Evolutionary conservation across 176 grass and related monocot species (phyloP).

Genomic region (Saccharum officinarum): DNA sequence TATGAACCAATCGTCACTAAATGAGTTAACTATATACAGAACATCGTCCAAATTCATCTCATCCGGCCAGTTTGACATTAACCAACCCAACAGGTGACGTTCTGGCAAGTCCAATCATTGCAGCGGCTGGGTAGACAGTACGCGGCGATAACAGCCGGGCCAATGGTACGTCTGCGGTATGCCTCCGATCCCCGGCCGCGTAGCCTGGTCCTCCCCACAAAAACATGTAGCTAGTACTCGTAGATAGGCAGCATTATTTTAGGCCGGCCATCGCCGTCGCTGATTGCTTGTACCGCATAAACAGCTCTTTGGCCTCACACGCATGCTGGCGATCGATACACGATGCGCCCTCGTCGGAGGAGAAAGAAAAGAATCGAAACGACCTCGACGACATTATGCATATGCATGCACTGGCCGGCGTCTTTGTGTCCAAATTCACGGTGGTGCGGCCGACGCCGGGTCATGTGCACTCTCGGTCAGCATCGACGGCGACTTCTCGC

Average conservation of each 20-base stretch:
- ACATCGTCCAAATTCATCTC: neutral
- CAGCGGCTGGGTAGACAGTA: neutral
- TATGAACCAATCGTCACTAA: neutral
- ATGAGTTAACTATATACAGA: neutral
- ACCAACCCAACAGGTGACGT: neutral
- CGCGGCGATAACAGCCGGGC: slow-evolving; percentile 34
- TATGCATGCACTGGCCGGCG: too few relatives aligned
- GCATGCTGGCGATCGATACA: neutral
- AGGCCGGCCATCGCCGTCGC: slow-evolving; percentile 13
- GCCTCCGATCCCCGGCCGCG: too few relatives aligned
- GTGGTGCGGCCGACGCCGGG: neutral
- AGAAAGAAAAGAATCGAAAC: neutral
- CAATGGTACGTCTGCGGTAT: neutral
- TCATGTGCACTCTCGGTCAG: slow-evolving; percentile 11
- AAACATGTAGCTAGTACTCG: neutral
- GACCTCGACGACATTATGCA: neutral
- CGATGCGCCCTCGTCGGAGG: neutral
- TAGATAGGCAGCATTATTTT: neutral
- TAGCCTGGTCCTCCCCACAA: neutral
- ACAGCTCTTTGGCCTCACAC: neutral
- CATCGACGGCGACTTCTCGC: slow-evolving; percentile 22
- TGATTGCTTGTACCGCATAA: neutral
- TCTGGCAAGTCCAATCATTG: slow-evolving; percentile 10
- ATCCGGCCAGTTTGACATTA: neutral
- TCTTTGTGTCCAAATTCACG: neutral